phyloP scores from a whole-genome alignment of 2,329 filamentous ascomycete genomes.

The Diaporthe longicolla region DNA sequence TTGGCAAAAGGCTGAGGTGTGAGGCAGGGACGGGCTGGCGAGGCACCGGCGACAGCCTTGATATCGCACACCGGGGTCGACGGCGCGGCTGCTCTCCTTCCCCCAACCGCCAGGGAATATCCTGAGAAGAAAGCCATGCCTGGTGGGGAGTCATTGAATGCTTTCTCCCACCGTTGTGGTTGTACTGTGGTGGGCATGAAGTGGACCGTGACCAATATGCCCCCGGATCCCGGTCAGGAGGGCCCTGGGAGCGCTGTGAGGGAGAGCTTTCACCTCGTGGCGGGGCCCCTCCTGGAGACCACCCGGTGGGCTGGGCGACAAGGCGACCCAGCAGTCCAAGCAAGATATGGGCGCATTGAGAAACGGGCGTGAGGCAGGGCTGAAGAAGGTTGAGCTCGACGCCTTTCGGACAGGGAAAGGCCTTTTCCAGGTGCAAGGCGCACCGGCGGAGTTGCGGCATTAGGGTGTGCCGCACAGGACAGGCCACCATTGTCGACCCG shows the following conservation, averaged over 20 bases:
- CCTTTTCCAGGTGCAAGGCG: constrained; percentile 1
- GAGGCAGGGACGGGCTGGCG: not conserved
- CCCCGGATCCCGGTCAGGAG: constrained; percentile 10
- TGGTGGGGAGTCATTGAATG: constrained; percentile 24
- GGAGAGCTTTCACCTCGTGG: constrained; percentile 20
- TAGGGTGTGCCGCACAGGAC: constrained; percentile 10
- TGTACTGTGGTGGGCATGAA: constrained; percentile 28
- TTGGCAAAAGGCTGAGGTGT: not conserved
- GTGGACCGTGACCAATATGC: constrained; percentile 7
- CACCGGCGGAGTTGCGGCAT: constrained; percentile 25
- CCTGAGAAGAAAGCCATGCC: not conserved
- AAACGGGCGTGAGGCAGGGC: not conserved
- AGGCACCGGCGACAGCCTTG: constrained; percentile 25
- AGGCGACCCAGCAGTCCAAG: not conserved
- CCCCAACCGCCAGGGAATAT: not conserved
- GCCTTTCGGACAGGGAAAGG: not conserved
- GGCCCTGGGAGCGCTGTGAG: constrained; percentile 5
- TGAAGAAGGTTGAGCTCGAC: not conserved
- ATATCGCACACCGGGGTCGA: constrained; percentile 8
- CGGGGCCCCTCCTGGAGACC: not conserved
- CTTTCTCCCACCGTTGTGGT: constrained; percentile 26
- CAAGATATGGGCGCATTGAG: not conserved
- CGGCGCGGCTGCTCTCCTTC: constrained; percentile 23
- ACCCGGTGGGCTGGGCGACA: not conserved
- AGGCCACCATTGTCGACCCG: not conserved